A percentile compares a stretch with the other conserved stretches of the same genome.
Conservation (phyloP, 176 grass and related monocot species). For the Oryza rufipogon region DNA sequence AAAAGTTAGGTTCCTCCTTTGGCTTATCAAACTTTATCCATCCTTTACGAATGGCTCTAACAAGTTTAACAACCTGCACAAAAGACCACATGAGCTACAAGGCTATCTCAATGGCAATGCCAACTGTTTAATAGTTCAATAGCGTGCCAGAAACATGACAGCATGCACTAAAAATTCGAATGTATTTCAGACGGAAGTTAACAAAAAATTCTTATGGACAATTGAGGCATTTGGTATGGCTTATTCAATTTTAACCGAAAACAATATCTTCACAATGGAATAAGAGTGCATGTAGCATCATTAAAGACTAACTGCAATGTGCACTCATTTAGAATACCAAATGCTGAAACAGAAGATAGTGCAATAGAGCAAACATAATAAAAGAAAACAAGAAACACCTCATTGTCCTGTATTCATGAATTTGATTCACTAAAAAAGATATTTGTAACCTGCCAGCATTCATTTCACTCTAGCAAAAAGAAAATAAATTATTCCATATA, state of each 20-base stretch:
- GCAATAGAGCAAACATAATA: background rate
- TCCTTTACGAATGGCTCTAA: slow-evolving; percentile 90
- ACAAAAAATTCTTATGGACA: background rate
- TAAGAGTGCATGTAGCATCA: slow-evolving; percentile 3
- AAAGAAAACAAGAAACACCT: slow-evolving; percentile 9
- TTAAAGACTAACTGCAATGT: background rate
- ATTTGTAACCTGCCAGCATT: background rate
- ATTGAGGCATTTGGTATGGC: background rate
- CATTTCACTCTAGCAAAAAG: background rate
- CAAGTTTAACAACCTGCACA: slow-evolving; percentile 60
- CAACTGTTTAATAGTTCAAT: slow-evolving; percentile 5
- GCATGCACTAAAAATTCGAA: slow-evolving; percentile 1
- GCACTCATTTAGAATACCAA: background rate
- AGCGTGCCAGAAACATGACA: slow-evolving; percentile 1
- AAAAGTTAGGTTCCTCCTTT: slow-evolving; percentile 64
- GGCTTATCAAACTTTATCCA: slow-evolving; percentile 93
- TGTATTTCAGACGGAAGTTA: slow-evolving; percentile 20
- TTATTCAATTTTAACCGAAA: background rate
- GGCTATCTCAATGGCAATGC: slow-evolving; percentile 12
- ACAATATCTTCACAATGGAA: background rate
- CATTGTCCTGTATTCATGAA: slow-evolving; percentile 6
- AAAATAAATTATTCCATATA: slow-evolving; percentile 4
- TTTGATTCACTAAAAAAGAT: slow-evolving; percentile 8
- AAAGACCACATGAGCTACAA: slow-evolving; percentile 24
- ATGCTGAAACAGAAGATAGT: background rate